Conservation (phyloP, 768 basidiomycete species). For the Collybia mongolica region DNA sequence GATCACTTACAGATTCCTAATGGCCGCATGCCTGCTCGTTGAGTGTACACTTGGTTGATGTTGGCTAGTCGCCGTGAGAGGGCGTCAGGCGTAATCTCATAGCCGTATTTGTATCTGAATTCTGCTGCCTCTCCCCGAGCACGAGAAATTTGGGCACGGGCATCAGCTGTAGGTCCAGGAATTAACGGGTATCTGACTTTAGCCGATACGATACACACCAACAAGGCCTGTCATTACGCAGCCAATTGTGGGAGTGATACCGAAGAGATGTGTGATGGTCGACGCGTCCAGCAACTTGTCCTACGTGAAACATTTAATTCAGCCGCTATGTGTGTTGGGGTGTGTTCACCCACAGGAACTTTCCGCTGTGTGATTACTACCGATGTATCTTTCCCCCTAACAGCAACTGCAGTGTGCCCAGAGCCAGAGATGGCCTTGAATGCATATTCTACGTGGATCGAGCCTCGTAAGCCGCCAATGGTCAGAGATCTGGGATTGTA, state of each 20-base stretch:
- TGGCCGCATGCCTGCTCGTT: slow-evolving; percentile 95
- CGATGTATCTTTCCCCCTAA: slow-evolving; percentile 91
- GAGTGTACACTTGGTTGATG: slow-evolving; percentile 99
- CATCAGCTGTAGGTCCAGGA: slow-evolving; percentile 65
- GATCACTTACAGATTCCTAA: slow-evolving; percentile 81
- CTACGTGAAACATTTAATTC: slow-evolving; percentile 36
- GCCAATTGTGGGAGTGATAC: slow-evolving; percentile 94
- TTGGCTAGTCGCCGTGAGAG: slow-evolving; percentile 93
- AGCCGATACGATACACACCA: slow-evolving; percentile 47
- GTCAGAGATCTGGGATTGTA: slow-evolving; percentile 3
- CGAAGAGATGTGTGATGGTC: slow-evolving; percentile 93
- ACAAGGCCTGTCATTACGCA: slow-evolving; percentile 98
- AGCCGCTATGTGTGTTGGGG: not conserved
- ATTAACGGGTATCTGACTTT: not conserved
- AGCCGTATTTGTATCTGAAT: slow-evolving; percentile 95
- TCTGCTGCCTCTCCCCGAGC: slow-evolving; percentile 88
- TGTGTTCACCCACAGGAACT: slow-evolving; percentile 72
- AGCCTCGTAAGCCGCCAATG: slow-evolving; percentile 10
- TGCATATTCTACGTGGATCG: slow-evolving; percentile 76
- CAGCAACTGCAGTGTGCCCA: slow-evolving; percentile 90
- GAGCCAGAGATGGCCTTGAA: slow-evolving; percentile 99
- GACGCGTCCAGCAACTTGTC: slow-evolving; percentile 96
- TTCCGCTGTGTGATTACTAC: slow-evolving; percentile 99
- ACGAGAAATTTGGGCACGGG: slow-evolving; percentile 82
- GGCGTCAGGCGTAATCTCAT: slow-evolving; percentile 98